phyloP scores from a whole-genome alignment of 2,329 filamentous ascomycete genomes.

The Didymella sp. region DNA sequence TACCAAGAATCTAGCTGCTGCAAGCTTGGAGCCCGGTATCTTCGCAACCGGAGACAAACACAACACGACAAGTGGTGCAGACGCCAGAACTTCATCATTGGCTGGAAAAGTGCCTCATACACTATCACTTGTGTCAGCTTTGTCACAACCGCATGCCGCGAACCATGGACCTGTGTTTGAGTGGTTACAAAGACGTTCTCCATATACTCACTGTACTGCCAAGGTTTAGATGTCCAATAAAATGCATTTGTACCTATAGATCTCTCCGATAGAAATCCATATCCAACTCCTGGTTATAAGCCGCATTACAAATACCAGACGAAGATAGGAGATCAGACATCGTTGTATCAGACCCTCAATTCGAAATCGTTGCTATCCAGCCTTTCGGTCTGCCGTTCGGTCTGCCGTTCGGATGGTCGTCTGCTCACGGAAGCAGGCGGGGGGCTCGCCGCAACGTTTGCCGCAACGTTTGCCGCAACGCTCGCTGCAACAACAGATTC shows the following conservation, averaged over 20 bases:
- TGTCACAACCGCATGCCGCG: background rate
- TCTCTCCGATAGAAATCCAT: background rate
- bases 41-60: no score
- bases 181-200: background rate
- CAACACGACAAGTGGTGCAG: background rate
- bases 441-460: background rate
- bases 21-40: no score
- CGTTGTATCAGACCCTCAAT: background rate
- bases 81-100: background rate
- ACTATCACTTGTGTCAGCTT: background rate
- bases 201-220: background rate
- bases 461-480: background rate
- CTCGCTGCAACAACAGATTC: background rate
- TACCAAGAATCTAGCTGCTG: no score
- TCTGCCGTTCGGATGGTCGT: background rate
- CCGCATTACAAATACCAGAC: background rate
- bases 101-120: background rate
- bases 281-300: background rate
- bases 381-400: background rate
- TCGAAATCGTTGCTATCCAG: constrained; percentile 5
- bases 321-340: background rate
- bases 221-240: background rate
- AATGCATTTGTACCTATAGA: background rate
- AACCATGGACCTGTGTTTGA: background rate
- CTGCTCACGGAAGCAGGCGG: background rate